These are phyloP conservation scores for Spathaspora sp. DNA, from an alignment of 1,139 yeast species.

Conservation along the genomic window DNA sequence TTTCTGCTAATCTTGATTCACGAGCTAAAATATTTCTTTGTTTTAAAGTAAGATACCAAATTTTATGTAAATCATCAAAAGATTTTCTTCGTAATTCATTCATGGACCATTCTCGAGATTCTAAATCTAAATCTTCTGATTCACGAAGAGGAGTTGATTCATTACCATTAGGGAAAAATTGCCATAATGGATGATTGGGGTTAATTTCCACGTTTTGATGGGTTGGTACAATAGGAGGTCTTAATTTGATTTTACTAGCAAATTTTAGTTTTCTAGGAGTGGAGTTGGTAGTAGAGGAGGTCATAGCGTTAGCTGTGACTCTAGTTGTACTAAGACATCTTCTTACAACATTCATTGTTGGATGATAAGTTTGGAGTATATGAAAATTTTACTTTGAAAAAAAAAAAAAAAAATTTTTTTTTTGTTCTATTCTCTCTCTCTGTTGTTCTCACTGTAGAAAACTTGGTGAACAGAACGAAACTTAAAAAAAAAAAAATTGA, in stretches of 20 bases:
- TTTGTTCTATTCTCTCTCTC: too few species aligned
- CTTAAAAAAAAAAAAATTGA: too few species aligned
- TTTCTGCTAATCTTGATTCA: conserved; percentile 55
- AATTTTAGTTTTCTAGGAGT: conserved; percentile 16
- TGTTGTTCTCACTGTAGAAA: too few species aligned
- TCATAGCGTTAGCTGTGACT: neutral
- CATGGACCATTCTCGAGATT: conserved; percentile 81
- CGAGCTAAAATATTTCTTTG: conserved; percentile 80
- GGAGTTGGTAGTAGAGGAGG: neutral
- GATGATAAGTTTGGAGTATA: neutral
- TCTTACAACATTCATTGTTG: neutral
- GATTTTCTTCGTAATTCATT: conserved; percentile 88
- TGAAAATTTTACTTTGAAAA: neutral
- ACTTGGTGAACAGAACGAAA: too few species aligned
- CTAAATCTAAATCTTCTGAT: conserved; percentile 49
- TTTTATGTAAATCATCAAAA: conserved; percentile 84
- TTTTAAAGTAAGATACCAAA: conserved; percentile 85
- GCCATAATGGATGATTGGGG: conserved; percentile 94
- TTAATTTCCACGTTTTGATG: conserved; percentile 68
- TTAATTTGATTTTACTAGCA: conserved; percentile 39
- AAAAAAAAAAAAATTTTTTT: neutral
- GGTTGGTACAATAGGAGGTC: conserved; percentile 87
- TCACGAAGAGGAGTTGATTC: conserved; percentile 55
- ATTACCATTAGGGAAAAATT: conserved; percentile 67
- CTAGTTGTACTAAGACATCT: neutral